These are phyloP conservation scores for Capronia americana DNA, from an alignment of 2,329 filamentous ascomycete genomes.

Conservation along the genomic window DNA sequence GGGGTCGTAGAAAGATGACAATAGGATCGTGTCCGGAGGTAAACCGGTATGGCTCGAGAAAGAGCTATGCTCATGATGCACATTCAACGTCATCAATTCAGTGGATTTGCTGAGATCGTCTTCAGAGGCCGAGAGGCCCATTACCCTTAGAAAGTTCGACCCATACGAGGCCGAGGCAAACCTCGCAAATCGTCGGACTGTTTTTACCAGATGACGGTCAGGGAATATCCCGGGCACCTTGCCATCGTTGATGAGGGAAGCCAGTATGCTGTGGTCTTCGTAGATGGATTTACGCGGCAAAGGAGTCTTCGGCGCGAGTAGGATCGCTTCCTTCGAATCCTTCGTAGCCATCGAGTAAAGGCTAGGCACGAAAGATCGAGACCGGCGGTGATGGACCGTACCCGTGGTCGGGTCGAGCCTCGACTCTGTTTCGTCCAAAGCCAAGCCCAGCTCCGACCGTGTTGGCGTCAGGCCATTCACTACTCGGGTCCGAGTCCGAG, in stretches of 20 bases:
- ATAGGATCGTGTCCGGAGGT: constrained; percentile 57
- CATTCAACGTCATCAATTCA: constrained; percentile 43
- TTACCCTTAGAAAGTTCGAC: constrained; percentile 54
- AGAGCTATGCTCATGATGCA: constrained; percentile 53
- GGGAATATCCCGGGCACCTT: constrained; percentile 55
- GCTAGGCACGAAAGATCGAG: constrained; percentile 52
- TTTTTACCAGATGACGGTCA: constrained; percentile 53
- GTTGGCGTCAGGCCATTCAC: constrained; percentile 52
- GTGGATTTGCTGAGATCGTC: constrained; percentile 42
- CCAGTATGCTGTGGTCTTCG: constrained; percentile 53
- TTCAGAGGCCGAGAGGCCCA: constrained; percentile 47
- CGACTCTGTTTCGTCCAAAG: constrained; percentile 44
- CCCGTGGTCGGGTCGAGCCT: constrained; percentile 37
- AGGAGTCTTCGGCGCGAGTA: constrained; percentile 48
- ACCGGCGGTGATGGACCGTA: constrained; percentile 42
- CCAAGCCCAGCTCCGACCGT: constrained; percentile 51
- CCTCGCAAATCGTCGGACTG: constrained; percentile 54
- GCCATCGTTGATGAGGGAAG: constrained; percentile 52
- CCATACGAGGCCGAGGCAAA: constrained; percentile 58
- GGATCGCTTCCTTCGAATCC: constrained; percentile 52
- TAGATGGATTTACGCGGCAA: constrained; percentile 53
- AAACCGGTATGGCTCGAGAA: constrained; percentile 55
- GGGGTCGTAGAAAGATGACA: constrained; percentile 74
- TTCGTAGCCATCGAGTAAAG: constrained; percentile 55
- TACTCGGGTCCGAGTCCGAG: constrained; percentile 51